Conservation (phyloP, 352 stramenopile genomes). For the Phytophthora podocarpi region DNA sequence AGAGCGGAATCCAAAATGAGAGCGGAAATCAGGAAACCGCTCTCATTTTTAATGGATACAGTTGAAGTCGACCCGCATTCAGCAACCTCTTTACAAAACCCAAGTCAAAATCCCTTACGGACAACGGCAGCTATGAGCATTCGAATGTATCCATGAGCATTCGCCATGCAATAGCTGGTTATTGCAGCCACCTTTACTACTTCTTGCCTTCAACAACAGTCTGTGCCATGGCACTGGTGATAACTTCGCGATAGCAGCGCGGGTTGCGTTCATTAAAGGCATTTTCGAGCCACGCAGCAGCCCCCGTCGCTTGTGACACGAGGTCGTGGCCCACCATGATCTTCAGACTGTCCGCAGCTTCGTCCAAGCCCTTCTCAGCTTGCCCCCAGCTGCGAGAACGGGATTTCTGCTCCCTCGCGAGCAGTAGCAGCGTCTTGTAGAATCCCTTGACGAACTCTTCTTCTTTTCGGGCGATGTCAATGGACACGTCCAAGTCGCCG, state of each 20-base stretch:
- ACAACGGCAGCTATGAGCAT: constrained; percentile 12
- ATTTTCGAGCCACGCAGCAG: constrained; percentile 38
- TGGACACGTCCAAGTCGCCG: constrained; percentile 40
- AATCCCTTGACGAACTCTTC: constrained; percentile 47
- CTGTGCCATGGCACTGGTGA: constrained; percentile 22
- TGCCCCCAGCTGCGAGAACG: constrained; percentile 38
- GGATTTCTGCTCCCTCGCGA: constrained; percentile 47
- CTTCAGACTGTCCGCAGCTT: constrained; percentile 41
- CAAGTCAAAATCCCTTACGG: neutral
- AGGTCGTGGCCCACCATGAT: constrained; percentile 31
- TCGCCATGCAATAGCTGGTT: no score
- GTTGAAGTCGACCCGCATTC: constrained; percentile 14
- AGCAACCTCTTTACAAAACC: constrained; percentile 8
- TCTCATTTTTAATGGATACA: constrained; percentile 19
- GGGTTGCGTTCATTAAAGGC: constrained; percentile 38
- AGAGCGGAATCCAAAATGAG: constrained; percentile 23
- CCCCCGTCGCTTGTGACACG: constrained; percentile 30
- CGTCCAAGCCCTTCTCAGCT: constrained; percentile 32
- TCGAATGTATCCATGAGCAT: no score
- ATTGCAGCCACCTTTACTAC: constrained; percentile 1
- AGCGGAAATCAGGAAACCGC: no score
- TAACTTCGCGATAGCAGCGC: constrained; percentile 40
- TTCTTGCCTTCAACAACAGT: constrained; percentile 24
- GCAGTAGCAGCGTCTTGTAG: constrained; percentile 57
- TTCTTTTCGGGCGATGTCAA: constrained; percentile 62